Evolutionary conservation across 495 filamentous ascomycete genomes (phyloP), one percentile per base, ranked within the genome.

Genomic region (Penicillium fimorum): DNA sequence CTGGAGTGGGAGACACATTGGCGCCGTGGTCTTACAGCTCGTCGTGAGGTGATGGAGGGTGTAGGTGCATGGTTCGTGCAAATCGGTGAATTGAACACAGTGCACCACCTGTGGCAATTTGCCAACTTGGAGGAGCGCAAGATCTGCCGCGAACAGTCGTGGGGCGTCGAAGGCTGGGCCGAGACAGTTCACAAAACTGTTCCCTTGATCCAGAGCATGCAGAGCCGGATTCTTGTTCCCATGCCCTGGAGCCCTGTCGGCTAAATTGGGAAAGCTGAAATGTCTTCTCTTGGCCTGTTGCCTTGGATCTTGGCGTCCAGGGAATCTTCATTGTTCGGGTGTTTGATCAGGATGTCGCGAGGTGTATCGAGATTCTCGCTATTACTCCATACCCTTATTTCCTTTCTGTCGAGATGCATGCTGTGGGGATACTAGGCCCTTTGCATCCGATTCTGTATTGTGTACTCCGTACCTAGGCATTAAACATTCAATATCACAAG

Each of bases 21-120:
- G 94, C 83, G 95, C n/a, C 83, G 87, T 41, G 94, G 94, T 24
- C 79, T 98, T 43, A 87, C 88, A 69, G 94, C 94, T 1, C 82
- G 94, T 22, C 83, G 89, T 24, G 91, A 97, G 65, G 93, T 97
- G 20, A 97, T 97, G 95, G 94, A 97, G 68, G 94, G 94, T 13
- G 95, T 98, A 1, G 94, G 94, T 11, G 94, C 94, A 1, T 98
- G 94, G 94, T 98, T 98, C 59, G 92, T 96, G 30, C 94, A 98
- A 78, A 92, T 98, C 61, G 94, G 94, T 46, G 94, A 96, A 46
- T 79, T 98, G 44, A 98, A 98, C 77, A 96, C 90, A 0, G 94
- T 98, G 20, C 95, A 98, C 74, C 93, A 97, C 67, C 81, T 98
- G 25, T 98, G 94, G 94, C 94, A 98, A 66, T 98, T 97, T 79